phyloP scores from a whole-genome alignment of 768 basidiomycete genomes.

The Pleurotus djamor region DNA sequence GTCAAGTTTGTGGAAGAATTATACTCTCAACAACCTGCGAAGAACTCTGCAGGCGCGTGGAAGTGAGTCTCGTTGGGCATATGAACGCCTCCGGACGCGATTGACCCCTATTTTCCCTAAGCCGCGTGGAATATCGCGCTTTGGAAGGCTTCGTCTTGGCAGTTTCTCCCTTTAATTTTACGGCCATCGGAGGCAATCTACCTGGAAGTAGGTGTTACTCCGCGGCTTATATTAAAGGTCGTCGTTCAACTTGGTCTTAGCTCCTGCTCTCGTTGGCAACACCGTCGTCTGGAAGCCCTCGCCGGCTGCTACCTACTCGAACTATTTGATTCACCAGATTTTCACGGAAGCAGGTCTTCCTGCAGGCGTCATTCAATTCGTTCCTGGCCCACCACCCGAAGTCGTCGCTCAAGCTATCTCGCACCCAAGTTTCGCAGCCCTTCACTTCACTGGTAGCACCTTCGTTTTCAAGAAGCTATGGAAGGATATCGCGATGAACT shows the following conservation, averaged over 20 bases:
- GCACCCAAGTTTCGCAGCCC: slow-evolving; percentile 76
- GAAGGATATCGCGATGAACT: slow-evolving; percentile 90
- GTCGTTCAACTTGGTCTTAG: slow-evolving; percentile 27
- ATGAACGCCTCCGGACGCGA: no score
- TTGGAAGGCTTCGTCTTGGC: slow-evolving; percentile 99
- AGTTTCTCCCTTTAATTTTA: slow-evolving; percentile 98
- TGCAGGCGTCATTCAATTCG: slow-evolving; percentile 94
- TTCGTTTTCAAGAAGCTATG: slow-evolving; percentile 93
- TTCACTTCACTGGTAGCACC: slow-evolving; percentile 98
- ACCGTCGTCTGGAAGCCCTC: slow-evolving; percentile 98
- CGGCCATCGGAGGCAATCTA: slow-evolving; percentile 97
- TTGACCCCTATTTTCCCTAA: slow-evolving; percentile 22
- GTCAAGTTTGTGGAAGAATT: slow-evolving; percentile 97
- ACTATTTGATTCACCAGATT: slow-evolving; percentile 90
- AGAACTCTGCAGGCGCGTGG: slow-evolving; percentile 87
- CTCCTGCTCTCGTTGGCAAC: slow-evolving; percentile 93
- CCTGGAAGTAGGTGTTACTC: slow-evolving; percentile 50
- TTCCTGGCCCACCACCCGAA: slow-evolving; percentile 84
- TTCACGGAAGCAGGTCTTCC: slow-evolving; percentile 94
- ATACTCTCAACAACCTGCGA: slow-evolving; percentile 85
- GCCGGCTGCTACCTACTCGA: slow-evolving; percentile 92
- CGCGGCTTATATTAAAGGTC: slow-evolving; percentile 1
- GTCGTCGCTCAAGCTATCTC: slow-evolving; percentile 83
- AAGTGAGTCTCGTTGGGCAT: slow-evolving; percentile 60
- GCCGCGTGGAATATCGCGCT: slow-evolving; percentile 93